Base-by-base conservation (phyloP, 75 land plant species). In the Cupressus sempervirens region DNA sequence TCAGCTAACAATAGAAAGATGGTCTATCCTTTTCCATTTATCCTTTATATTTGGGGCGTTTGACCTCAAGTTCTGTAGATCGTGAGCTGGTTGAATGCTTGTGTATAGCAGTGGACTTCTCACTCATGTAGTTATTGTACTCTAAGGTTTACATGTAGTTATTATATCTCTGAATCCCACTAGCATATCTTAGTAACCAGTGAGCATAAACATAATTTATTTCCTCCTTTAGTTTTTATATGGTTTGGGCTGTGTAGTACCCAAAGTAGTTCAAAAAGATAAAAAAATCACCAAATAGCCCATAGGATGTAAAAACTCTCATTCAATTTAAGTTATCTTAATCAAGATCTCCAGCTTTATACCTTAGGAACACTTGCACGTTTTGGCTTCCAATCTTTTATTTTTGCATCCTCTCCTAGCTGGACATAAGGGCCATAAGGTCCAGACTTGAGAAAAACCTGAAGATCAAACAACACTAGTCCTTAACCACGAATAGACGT, bases 341-440 rank as follows among this genome's bases (percentile, higher is more conserved):
- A 40, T 4, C 11, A 79, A 79, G 29, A 79, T 14, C 8, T 72
- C 74, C 74, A 18, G 48, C 2, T 20, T 79, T 87, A 15, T 82
- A 91, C 95, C 87, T 86, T 82, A 15, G 91, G 56, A 86, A 88
- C 58, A 65, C 91, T 86, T 72, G 91, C 88, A 82, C 95, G 85
- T 86, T 94, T 91, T 4, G 95, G 95, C 65, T 81, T 34, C 52
- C 74, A 82, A 2, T 90, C 94, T 50, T 87, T 38, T 38, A 38
- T 38, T 38, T 38, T 91, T 84, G 83, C 87, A 75, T 93, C 93
- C 53, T 90, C 95, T 53, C 95, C 95, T 75, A 94, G 88, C 86
- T 94, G 95, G 13, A 94, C 73, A 85, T 94, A 94, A 77, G 46
- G 86, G 76, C 95, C 95, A 86, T 89, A 94, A 10, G 95, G 95